Conservation (phyloP, 306 rosid genomes). For the Corylus americana region DNA sequence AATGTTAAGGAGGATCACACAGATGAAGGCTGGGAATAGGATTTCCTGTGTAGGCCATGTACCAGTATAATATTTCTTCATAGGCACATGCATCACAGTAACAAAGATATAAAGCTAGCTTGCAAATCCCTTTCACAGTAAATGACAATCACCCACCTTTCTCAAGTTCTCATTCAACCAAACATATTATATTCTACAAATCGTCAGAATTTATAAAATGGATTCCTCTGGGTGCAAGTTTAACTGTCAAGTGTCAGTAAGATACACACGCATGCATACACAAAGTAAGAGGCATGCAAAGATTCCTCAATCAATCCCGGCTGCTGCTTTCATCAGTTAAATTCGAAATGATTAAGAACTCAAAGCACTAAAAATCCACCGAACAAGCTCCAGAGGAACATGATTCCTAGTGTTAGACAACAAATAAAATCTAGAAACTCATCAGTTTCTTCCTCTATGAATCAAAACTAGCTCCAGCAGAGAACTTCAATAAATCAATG, state of each 20-base stretch:
- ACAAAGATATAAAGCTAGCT: neutral
- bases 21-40: neutral
- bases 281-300: neutral
- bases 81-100: neutral
- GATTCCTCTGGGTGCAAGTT: neutral
- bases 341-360: neutral
- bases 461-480: slow-evolving; percentile 51
- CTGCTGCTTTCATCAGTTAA: neutral
- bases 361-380: slow-evolving; percentile 7
- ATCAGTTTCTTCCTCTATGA: slow-evolving; percentile 31
- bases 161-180: slow-evolving; percentile 3
- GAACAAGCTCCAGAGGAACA: slow-evolving; percentile 18
- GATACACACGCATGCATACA: slow-evolving; percentile 10
- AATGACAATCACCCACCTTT: neutral
- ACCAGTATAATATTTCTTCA: neutral
- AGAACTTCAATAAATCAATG: slow-evolving; percentile 45
- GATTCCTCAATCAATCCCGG: neutral
- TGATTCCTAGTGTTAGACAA: slow-evolving; percentile 15
- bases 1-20: neutral
- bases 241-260: neutral
- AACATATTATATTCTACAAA: slow-evolving; percentile 3
- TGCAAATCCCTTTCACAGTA: too few species aligned
- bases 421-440: slow-evolving; percentile 24
- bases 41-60: neutral
- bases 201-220: slow-evolving; percentile 7